A percentile compares a stretch with the other conserved stretches of the same genome.
Conservation (phyloP, 2,329 filamentous ascomycete genomes). For the Apiospora koreana region DNA sequence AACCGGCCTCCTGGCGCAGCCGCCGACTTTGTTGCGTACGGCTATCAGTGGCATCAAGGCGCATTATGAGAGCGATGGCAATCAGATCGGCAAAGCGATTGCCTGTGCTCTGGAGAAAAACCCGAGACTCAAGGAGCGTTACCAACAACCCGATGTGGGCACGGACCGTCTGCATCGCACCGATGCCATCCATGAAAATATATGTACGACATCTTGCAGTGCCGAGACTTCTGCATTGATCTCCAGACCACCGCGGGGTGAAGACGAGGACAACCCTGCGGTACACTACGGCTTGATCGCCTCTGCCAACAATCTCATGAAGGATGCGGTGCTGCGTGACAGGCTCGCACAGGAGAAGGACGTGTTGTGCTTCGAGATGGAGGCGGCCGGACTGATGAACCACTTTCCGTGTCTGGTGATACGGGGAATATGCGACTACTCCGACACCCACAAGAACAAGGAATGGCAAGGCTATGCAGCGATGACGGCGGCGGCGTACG, state of each 20-base stretch:
- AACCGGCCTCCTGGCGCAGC: too few species aligned
- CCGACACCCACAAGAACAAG: slow-evolving; percentile 28
- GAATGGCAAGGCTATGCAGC: slow-evolving; percentile 28
- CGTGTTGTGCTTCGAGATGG: slow-evolving; percentile 21
- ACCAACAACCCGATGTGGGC: neutral
- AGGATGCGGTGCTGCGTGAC: slow-evolving; percentile 17
- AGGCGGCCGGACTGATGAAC: slow-evolving; percentile 31
- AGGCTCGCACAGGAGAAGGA: slow-evolving; percentile 9
- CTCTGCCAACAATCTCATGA: slow-evolving; percentile 21
- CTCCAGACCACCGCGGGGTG: neutral
- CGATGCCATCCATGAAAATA: neutral
- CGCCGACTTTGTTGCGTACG: too few species aligned
- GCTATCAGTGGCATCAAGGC: slow-evolving; percentile 15
- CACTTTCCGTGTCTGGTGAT: slow-evolving; percentile 31
- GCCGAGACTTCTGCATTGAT: neutral
- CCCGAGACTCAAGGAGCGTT: neutral
- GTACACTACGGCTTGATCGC: slow-evolving; percentile 21
- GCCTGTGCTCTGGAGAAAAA: neutral
- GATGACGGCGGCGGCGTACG: slow-evolving; percentile 27
- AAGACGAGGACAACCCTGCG: neutral
- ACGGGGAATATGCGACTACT: slow-evolving; percentile 34
- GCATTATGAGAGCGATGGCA: neutral
- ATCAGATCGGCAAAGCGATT: neutral
- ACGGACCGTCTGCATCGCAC: neutral
- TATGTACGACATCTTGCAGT: neutral